phyloP scores from a whole-genome alignment of 805 yeast genomes.

The Ogataea saltuana region DNA sequence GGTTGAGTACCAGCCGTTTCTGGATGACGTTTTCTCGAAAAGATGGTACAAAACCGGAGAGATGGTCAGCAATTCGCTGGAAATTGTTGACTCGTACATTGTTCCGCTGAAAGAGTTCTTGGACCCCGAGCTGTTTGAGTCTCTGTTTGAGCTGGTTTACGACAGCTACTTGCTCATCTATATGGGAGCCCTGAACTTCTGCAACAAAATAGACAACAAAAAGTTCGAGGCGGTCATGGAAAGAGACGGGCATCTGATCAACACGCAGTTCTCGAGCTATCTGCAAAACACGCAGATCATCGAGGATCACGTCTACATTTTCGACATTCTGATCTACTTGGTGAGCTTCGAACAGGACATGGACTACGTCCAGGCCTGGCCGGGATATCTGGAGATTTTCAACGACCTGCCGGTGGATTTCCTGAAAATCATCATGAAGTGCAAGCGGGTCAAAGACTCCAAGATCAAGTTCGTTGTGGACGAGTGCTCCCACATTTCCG shows the following conservation, averaged over 20 bases:
- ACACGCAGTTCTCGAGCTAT: constrained; percentile 50
- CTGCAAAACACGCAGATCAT: constrained; percentile 33
- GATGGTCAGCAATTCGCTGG: constrained; percentile 28
- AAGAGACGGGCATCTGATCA: constrained; percentile 60
- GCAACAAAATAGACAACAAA: constrained; percentile 31
- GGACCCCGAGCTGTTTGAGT: constrained; percentile 32
- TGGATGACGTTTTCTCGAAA: constrained; percentile 29
- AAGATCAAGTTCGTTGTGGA: constrained; percentile 27
- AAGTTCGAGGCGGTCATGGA: constrained; percentile 50
- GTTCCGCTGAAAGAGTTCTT: constrained; percentile 32
- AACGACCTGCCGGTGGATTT: constrained; percentile 78
- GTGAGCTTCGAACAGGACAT: constrained; percentile 46
- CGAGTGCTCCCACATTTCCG: constrained; percentile 26
- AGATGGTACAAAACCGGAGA: constrained; percentile 34
- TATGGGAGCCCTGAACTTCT: constrained; percentile 28
- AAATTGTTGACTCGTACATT: constrained; percentile 31
- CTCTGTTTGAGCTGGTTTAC: constrained; percentile 35
- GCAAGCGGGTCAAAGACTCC: constrained; percentile 39
- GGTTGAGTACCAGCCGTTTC: constrained; percentile 27
- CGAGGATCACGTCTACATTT: constrained; percentile 52
- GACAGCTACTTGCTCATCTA: constrained; percentile 42
- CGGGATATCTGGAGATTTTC: constrained; percentile 58
- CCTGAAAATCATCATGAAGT: constrained; percentile 60
- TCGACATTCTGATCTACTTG: constrained; percentile 63
- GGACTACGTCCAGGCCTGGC: constrained; percentile 44